Evolutionary conservation across 768 basidiomycete genomes (phyloP).

Genomic region (Termitomyces titanicus): DNA sequence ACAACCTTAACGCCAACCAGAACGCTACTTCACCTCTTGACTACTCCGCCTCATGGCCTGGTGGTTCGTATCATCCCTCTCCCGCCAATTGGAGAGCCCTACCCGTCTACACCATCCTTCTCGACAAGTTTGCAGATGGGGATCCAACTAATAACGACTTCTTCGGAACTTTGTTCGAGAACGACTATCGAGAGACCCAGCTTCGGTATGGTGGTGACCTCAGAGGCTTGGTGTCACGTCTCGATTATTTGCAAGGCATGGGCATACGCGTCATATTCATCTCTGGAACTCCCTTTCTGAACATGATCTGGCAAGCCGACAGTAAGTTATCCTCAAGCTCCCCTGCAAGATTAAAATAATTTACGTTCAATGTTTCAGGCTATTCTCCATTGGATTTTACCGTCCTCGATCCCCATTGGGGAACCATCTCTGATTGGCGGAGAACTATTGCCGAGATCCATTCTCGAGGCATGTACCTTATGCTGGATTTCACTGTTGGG

Average conservation of each 20-base stretch:
- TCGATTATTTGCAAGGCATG: slow-evolving; percentile 92
- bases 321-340: slow-evolving; percentile 48
- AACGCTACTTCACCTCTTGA: slow-evolving; percentile 63
- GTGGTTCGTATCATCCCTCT: slow-evolving; percentile 69
- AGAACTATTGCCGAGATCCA: slow-evolving; percentile 74
- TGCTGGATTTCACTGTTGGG: slow-evolving; percentile 92
- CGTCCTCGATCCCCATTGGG: slow-evolving; percentile 91
- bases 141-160: slow-evolving; percentile 91
- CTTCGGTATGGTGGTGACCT: slow-evolving; percentile 89
- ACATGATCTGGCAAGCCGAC: slow-evolving; percentile 98
- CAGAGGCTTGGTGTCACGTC: slow-evolving; percentile 63
- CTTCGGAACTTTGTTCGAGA: slow-evolving; percentile 76
- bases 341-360: background rate
- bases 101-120: slow-evolving; percentile 75
- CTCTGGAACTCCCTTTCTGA: slow-evolving; percentile 88
- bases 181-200: slow-evolving; percentile 85
- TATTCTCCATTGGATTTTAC: slow-evolving; percentile 93
- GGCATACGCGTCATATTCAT: slow-evolving; percentile 83
- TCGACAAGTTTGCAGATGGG: slow-evolving; percentile 95
- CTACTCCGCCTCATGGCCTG: slow-evolving; percentile 59
- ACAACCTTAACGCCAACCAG: slow-evolving; percentile 79
- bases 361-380: slow-evolving; percentile 40
- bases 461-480: slow-evolving; percentile 82
- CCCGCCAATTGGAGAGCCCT: slow-evolving; percentile 84
- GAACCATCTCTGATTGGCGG: slow-evolving; percentile 78